Evolutionary conservation across 192 early-diverging fungal genomes (phyloP), one percentile per base, ranked within the genome.

Genomic region (Globomyces pollinis-pini): DNA sequence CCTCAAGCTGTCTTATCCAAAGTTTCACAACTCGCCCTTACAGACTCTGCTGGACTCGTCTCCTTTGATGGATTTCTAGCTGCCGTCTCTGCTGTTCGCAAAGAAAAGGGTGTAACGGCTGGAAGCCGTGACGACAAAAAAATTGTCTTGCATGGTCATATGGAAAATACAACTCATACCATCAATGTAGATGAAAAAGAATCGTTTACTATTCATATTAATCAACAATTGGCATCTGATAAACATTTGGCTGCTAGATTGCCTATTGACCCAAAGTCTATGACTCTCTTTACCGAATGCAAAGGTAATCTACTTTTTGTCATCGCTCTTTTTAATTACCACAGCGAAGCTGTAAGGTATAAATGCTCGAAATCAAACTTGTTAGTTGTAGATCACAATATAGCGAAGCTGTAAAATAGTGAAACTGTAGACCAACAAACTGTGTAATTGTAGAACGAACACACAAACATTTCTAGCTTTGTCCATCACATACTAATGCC

Each of bases 131-230:
- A 83, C 56, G 81, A 88, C 72, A 84, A 89, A 57, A 92, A 91
- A 50, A 92, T 96, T 67, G 86, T 86, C 24, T 81, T 95, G 55
- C 86, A 88, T 57, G 90, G 92, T 45, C 64, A 71, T 23, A 75
- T 86, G 41, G 75, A 83, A 47, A 94, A 89, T 70, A 91, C 91
- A 18, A 91, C 91, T 2, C 96, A 99, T 69, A 93, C 93, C 1
- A 94, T 99, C 70, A 97, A 99, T 68, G 93, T 94, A 62, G 96
- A 99, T 67, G 96, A 99, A 76, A 88, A 93, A 65, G 92, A 92
- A 61, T 89, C 89, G 72, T 99, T 99, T 64, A 88, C 88, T 20
- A 77, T 84, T 63, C 96, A 99, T 69, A 95, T 97, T 52, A 99
- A 99, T 74, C 76, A 84, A 50, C 80, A 78, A 38, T 69, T 99